These are phyloP conservation scores for Pythium rhizo-oryzae DNA, from an alignment of 352 stramenopile species.

Conservation along the genomic window DNA sequence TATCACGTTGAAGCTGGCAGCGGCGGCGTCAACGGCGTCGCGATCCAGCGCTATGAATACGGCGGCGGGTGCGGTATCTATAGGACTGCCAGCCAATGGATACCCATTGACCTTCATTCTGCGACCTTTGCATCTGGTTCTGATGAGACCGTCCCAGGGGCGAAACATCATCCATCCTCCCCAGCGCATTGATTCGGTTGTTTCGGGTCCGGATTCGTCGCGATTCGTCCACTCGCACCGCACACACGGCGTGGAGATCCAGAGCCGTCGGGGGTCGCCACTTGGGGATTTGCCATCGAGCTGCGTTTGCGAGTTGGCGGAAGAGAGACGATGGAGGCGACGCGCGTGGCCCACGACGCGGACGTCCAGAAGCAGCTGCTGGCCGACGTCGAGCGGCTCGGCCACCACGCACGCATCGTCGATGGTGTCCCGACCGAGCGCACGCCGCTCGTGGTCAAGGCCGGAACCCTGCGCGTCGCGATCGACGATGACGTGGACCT, in stretches of 20 bases:
- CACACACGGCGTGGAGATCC: too few relatives aligned
- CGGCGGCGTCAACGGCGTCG: too few relatives aligned
- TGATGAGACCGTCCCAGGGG: too few relatives aligned
- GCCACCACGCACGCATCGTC: constrained; percentile 13
- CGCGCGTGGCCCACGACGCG: constrained; percentile 53
- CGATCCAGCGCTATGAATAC: too few relatives aligned
- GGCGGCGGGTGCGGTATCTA: too few relatives aligned
- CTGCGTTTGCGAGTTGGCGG: neutral
- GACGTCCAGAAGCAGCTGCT: constrained; percentile 43
- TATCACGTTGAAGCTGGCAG: too few relatives aligned
- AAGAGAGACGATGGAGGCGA: constrained; percentile 52
- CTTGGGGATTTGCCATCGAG: neutral
- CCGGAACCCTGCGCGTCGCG: constrained; percentile 23
- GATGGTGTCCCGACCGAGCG: neutral
- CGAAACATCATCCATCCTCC: too few relatives aligned
- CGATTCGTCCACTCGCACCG: neutral
- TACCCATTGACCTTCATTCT: too few relatives aligned
- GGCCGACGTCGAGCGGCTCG: constrained; percentile 8
- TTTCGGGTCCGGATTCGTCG: neutral
- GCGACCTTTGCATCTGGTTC: too few relatives aligned
- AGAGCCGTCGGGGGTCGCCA: neutral
- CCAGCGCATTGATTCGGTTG: too few relatives aligned
- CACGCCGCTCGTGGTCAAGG: constrained; percentile 47
- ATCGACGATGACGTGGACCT: constrained; percentile 17
- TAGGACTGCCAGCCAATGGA: too few relatives aligned